Evolutionary conservation across 129 eudicot species (phyloP).

Genomic region (Pseudognaphalium luteoalbum): DNA sequence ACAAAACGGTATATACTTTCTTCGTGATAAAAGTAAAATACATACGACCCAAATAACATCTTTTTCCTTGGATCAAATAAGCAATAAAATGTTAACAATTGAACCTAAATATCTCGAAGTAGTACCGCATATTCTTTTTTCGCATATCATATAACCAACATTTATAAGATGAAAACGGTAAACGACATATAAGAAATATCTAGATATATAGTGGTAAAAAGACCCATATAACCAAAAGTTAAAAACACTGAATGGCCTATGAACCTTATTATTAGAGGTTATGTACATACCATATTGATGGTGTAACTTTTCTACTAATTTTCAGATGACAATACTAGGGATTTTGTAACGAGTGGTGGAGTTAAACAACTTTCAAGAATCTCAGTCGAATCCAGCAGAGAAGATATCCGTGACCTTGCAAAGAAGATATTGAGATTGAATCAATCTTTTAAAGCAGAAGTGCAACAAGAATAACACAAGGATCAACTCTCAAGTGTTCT

Average conservation of each 20-base stretch:
- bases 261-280: background rate
- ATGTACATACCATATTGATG: background rate
- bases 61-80: too few relatives aligned
- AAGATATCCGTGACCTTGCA: conserved; percentile 91
- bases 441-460: conserved; percentile 52
- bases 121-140: too few relatives aligned
- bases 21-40: background rate
- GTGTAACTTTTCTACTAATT: conserved; percentile 9
- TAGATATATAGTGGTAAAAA: too few relatives aligned
- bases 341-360: conserved; percentile 66
- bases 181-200: too few relatives aligned
- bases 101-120: background rate
- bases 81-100: background rate
- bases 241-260: too few relatives aligned
- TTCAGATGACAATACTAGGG: conserved; percentile 78
- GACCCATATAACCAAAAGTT: too few relatives aligned
- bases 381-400: conserved; percentile 70
- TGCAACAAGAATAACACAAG: conserved; percentile 34
- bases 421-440: conserved; percentile 70
- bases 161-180: too few relatives aligned
- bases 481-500: background rate
- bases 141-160: too few relatives aligned
- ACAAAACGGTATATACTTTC: conserved; percentile 66
- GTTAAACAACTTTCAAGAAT: conserved; percentile 62
- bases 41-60: background rate